Base-by-base conservation (phyloP, 1,284 basidiomycete species). In the Moesziomyces parantarcticus region DNA sequence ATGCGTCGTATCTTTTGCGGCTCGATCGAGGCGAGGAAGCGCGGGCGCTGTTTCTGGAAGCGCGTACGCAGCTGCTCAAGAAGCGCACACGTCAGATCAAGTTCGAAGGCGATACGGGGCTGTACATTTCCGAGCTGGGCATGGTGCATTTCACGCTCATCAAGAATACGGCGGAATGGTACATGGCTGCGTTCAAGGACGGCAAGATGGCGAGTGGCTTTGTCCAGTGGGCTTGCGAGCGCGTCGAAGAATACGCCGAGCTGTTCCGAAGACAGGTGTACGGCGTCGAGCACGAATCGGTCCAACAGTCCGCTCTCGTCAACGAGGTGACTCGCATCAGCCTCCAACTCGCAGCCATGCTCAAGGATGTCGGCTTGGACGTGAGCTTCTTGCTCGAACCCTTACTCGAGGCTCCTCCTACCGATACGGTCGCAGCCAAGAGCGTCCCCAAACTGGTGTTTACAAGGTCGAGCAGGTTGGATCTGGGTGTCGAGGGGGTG, bases 81-180 rank as follows among this genome's bases (percentile, higher is more conserved):
- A 88, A 88, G 47, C 88, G 93, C 41, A 89, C 93, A 14, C 87
- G 95, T 44, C 90, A 90, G 80, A 97, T 98, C 81, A 88, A 89
- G 55, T 96, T 95, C 76, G 94, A 97, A 78, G 96, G 96, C 1
- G 91, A 96, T 77, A 88, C 93, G n/a, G 88, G 88, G 7, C 87
- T 90, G 51, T 95, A 84, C 75, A 81, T 95, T 50, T 90, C 89
- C 18, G 91, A 94, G 78, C 86, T 96, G 42, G 89, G 92, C 0
- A 87, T 93, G 54, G 91, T 96, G 0, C 88, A 91, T 64, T 96
- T 96, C 78, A 94, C 92, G 0, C 89, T 91, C 8, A 91, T 96
- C 84, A 94, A 94, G 83, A 92, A 99, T 82, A 97, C 95, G 1
- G 92, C 92, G 42, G 96, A 99, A 84, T 99, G 96, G 97, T 99